Evolutionary conservation across 176 grass and related monocot genomes (phyloP).

Genomic region (Poa pratensis): DNA sequence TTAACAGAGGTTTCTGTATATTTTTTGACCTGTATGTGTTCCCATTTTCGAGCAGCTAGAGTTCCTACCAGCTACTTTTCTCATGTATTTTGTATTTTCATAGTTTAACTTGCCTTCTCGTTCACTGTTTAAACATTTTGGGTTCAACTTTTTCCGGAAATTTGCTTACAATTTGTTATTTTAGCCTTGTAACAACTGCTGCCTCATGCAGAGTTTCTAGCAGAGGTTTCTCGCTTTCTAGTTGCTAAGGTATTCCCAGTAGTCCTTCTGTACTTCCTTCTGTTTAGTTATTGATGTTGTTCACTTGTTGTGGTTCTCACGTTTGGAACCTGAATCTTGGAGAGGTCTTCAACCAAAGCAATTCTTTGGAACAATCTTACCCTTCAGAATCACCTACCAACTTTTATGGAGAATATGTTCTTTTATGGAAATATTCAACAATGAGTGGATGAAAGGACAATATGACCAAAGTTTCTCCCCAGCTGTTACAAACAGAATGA

Average conservation of each 20-base stretch:
- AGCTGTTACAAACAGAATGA: constrained; percentile 19
- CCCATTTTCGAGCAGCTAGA: constrained; percentile 19
- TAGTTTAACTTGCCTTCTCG: background rate
- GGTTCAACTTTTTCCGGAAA: background rate
- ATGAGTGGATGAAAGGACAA: background rate
- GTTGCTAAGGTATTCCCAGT: background rate
- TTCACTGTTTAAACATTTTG: background rate
- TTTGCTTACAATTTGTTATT: background rate
- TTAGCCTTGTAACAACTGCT: constrained; percentile 8
- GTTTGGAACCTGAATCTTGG: constrained; percentile 29
- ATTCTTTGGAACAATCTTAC: constrained; percentile 30
- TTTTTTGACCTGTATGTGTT: constrained; percentile 14
- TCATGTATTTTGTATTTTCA: constrained; percentile 19
- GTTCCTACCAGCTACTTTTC: constrained; percentile 17
- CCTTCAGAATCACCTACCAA: background rate
- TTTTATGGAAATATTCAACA: background rate
- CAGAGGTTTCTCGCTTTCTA: background rate
- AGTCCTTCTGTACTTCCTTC: background rate
- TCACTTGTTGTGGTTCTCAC: constrained; percentile 37
- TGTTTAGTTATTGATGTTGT: background rate
- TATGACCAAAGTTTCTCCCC: constrained; percentile 19
- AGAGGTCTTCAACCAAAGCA: constrained; percentile 11
- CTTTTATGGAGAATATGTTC: constrained; percentile 18
- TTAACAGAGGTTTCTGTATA: constrained; percentile 19
- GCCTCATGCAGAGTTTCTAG: background rate